A percentile compares a stretch with the other conserved stretches of the same genome.
phyloP scores from a whole-genome alignment of 2,329 filamentous ascomycete species.

The Fusarium sp. region DNA sequence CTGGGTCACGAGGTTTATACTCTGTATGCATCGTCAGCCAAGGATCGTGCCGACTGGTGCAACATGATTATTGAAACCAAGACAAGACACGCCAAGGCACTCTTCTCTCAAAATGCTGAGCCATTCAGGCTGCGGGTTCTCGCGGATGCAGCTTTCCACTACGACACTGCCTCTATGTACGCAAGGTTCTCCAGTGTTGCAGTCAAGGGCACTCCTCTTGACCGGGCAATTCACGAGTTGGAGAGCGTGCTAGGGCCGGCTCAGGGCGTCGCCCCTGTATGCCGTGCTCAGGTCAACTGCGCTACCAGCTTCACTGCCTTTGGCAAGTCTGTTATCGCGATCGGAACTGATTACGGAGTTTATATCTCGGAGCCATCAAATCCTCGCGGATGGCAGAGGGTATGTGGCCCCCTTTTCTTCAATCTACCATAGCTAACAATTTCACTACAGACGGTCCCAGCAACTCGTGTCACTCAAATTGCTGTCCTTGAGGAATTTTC shows the following conservation, averaged over 20 bases:
- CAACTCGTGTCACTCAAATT: conserved; percentile 84
- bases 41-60: conserved; percentile 87
- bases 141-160: conserved; percentile 89
- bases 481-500: conserved; percentile 96
- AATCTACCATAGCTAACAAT: conserved; percentile 26
- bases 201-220: conserved; percentile 89
- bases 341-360: conserved; percentile 94
- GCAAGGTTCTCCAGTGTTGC: conserved; percentile 72
- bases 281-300: conserved; percentile 88
- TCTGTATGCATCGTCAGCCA: conserved; percentile 80
- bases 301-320: conserved; percentile 87
- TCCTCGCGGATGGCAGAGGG: conserved; percentile 88
- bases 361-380: conserved; percentile 89
- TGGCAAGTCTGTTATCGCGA: conserved; percentile 86
- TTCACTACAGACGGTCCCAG: conserved; percentile 72
- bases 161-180: conserved; percentile 68
- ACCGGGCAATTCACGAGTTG: conserved; percentile 88
- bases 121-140: conserved; percentile 92
- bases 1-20: conserved; percentile 93
- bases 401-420: conserved; percentile 55
- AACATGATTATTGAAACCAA: conserved; percentile 94
- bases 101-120: conserved; percentile 92
- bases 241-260: conserved; percentile 78
- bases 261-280: conserved; percentile 78
- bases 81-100: conserved; percentile 86